Conservation (phyloP, 371 early-diverging fungal genomes). For the Mucor irregularis region DNA sequence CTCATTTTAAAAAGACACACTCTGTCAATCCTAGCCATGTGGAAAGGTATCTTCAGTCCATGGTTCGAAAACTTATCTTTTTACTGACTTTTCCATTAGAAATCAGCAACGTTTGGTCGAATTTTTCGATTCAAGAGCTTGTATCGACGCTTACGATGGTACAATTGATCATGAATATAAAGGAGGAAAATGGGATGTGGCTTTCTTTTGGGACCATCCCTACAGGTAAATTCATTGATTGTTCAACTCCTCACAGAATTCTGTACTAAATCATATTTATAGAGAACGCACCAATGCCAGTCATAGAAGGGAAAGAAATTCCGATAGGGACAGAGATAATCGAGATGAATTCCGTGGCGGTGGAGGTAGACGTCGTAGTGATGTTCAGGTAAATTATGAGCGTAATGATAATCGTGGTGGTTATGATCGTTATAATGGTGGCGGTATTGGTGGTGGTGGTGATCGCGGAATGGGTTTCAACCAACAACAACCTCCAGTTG, state of each 20-base stretch:
- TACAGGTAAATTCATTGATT: no score
- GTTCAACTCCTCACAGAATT: no score
- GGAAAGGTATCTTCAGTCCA: conserved; percentile 19
- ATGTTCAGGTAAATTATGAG: not conserved
- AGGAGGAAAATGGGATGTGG: conserved; percentile 47
- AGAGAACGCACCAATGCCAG: conserved; percentile 30
- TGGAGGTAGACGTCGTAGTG: conserved; percentile 5
- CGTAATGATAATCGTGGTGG: conserved; percentile 1
- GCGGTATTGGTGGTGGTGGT: not conserved
- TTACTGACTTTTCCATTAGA: not conserved
- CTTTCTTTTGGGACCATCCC: conserved; percentile 57
- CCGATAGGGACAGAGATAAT: conserved; percentile 3
- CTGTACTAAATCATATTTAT: conserved; percentile 12
- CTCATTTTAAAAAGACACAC: conserved; percentile 30
- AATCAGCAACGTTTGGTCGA: conserved; percentile 56
- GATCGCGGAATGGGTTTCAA: not conserved
- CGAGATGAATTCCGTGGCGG: not conserved
- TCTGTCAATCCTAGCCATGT: conserved; percentile 6
- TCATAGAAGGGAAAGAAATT: conserved; percentile 11
- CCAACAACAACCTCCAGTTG: not conserved
- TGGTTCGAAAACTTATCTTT: no score
- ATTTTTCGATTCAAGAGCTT: conserved; percentile 56
- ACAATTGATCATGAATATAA: conserved; percentile 38
- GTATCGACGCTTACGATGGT: conserved; percentile 41
- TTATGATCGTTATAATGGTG: conserved; percentile 9